phyloP scores from a whole-genome alignment of 495 filamentous ascomycete species.

The Aspergillus kassunensis region DNA sequence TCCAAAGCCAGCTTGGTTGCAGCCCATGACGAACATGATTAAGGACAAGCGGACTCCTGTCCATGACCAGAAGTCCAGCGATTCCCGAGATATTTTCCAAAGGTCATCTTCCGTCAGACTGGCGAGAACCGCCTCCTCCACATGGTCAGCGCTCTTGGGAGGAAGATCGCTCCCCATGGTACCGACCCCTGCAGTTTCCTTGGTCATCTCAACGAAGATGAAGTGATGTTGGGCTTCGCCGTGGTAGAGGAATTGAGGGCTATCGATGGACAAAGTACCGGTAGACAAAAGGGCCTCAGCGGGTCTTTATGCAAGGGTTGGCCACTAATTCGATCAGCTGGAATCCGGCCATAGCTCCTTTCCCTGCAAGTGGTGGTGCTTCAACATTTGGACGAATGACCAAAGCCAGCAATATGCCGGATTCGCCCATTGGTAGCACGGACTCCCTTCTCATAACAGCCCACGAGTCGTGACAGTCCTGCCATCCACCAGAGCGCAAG shows the following conservation, averaged over 20 bases:
- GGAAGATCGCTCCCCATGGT: conserved; percentile 13
- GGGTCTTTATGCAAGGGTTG: background rate
- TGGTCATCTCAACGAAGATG: background rate
- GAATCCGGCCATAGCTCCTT: conserved; percentile 1
- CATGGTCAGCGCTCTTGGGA: conserved; percentile 16
- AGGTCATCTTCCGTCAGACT: conserved; percentile 37
- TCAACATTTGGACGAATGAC: conserved; percentile 4
- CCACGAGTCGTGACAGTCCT: background rate
- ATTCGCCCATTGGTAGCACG: background rate
- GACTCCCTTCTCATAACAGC: background rate
- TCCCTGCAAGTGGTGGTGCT: background rate
- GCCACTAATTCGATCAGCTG: background rate
- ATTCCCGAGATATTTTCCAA: conserved; percentile 30
- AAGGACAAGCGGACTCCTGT: conserved; percentile 30
- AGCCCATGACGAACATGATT: conserved; percentile 40
- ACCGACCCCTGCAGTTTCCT: background rate
- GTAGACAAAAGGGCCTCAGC: background rate
- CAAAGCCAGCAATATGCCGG: conserved; percentile 3
- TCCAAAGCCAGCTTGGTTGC: conserved; percentile 40
- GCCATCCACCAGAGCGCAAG: too few species aligned
- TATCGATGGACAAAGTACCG: background rate
- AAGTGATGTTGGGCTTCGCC: background rate
- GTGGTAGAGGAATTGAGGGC: background rate
- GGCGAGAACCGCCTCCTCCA: conserved; percentile 35
- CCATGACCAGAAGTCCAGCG: conserved; percentile 29